Evolutionary conservation across 495 filamentous ascomycete species (phyloP).

Genomic region (Trichoderma orchidacearum): DNA sequence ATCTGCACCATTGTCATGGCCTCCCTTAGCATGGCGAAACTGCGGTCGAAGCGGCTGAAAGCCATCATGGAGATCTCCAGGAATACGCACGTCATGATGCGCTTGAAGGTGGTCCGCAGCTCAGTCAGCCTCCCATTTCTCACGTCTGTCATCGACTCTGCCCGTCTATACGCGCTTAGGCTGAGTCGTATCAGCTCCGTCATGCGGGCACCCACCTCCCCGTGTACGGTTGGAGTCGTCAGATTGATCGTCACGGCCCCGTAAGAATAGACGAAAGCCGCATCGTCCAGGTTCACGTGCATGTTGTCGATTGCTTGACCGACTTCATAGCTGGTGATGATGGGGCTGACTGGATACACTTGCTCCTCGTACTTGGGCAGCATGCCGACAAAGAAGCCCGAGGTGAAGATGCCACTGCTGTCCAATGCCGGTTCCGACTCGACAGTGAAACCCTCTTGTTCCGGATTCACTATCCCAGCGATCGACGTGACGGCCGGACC

Average conservation of each 20-base stretch:
- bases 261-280: slow-evolving; percentile 1
- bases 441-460: no score
- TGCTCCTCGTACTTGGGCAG: slow-evolving; percentile 1
- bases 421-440: not conserved
- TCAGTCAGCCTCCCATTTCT: not conserved
- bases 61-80: slow-evolving; percentile 3
- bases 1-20: slow-evolving; percentile 2
- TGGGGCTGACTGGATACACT: slow-evolving; percentile 2
- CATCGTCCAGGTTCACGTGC: not conserved
- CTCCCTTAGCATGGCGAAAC: slow-evolving; percentile 2
- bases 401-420: not conserved
- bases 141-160: not conserved
- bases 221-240: not conserved
- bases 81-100: slow-evolving; percentile 6
- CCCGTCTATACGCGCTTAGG: not conserved
- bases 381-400: slow-evolving; percentile 4
- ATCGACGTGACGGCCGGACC: not conserved
- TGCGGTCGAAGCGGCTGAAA: slow-evolving; percentile 1
- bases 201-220: not conserved
- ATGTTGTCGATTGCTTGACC: not conserved
- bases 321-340: slow-evolving; percentile 3
- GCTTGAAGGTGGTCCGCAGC: not conserved
- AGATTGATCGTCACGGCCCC: slow-evolving; percentile 1
- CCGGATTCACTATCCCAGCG: not conserved
- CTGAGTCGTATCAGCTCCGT: not conserved